These are phyloP conservation scores for Solidago caesia DNA, from an alignment of 129 eudicot species.

Conservation along the genomic window DNA sequence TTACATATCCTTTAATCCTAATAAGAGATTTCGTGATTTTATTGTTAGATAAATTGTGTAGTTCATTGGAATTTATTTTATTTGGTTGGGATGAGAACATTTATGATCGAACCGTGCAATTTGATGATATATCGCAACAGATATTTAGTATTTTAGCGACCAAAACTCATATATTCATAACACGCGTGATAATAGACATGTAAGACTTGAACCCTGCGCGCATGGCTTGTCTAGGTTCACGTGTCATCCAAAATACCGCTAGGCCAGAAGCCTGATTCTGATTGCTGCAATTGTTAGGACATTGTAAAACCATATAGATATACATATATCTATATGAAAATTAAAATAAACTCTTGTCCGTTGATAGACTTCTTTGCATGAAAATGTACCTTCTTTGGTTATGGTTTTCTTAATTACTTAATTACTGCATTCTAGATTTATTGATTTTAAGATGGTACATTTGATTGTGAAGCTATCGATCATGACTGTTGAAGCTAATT, in stretches of 20 bases:
- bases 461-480: conserved; percentile 30
- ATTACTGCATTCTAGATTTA: not conserved
- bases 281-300: not conserved
- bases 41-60: not conserved
- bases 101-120: not conserved
- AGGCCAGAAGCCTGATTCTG: not conserved
- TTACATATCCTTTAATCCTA: not conserved
- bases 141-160: not conserved
- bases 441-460: conserved; percentile 30
- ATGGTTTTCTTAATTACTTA: not conserved
- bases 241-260: no score
- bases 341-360: not conserved
- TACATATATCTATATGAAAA: no score
- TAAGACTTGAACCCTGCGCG: no score
- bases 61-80: conserved; percentile 13
- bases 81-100: conserved; percentile 7
- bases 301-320: not conserved
- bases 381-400: not conserved
- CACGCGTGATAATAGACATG: no score
- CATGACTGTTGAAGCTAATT: conserved; percentile 43
- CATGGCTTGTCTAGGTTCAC: no score
- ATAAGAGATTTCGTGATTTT: not conserved
- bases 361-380: conserved; percentile 17
- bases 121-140: conserved; percentile 12
- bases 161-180: no score